These are phyloP conservation scores for Phytophthora brassicae DNA, from an alignment of 352 stramenopile species.

Conservation along the genomic window DNA sequence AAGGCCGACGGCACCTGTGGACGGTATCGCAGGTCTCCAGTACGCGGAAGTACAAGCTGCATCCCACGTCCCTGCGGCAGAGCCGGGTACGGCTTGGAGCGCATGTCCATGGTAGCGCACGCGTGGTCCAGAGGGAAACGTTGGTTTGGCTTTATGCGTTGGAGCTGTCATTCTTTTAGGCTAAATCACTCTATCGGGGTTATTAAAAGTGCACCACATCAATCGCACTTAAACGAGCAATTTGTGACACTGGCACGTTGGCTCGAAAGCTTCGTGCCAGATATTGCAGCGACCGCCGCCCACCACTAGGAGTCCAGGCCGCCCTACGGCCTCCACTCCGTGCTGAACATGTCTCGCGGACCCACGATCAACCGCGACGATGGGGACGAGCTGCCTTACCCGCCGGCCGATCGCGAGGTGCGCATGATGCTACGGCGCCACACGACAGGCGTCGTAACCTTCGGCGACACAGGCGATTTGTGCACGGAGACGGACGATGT, in stretches of 20 bases:
- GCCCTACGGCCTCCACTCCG: not conserved
- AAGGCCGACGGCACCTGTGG: slow-evolving; percentile 51
- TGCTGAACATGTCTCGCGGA: slow-evolving; percentile 25
- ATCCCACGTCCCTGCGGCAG: slow-evolving; percentile 42
- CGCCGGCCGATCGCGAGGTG: slow-evolving; percentile 26
- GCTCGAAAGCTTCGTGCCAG: not conserved
- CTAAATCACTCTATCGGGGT: slow-evolving; percentile 6
- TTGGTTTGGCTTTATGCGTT: not conserved
- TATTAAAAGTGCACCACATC: slow-evolving; percentile 12
- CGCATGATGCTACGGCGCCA: slow-evolving; percentile 69
- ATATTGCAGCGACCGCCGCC: slow-evolving; percentile 9
- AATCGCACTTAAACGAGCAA: not conserved
- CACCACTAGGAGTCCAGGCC: slow-evolving; percentile 12
- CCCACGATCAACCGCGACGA: slow-evolving; percentile 28
- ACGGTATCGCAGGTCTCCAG: slow-evolving; percentile 58
- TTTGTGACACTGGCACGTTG: slow-evolving; percentile 11
- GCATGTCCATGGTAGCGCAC: slow-evolving; percentile 46
- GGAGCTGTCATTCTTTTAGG: not conserved
- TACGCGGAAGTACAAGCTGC: slow-evolving; percentile 54
- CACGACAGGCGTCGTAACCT: slow-evolving; percentile 80
- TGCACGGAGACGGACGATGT: slow-evolving; percentile 82
- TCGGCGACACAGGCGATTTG: slow-evolving; percentile 76
- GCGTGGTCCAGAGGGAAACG: slow-evolving; percentile 3
- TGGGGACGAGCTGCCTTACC: slow-evolving; percentile 15
- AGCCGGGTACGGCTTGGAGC: slow-evolving; percentile 63